Base-by-base conservation (phyloP, 2,329 filamentous ascomycete genomes). In the Aureobasidium sp. region DNA sequence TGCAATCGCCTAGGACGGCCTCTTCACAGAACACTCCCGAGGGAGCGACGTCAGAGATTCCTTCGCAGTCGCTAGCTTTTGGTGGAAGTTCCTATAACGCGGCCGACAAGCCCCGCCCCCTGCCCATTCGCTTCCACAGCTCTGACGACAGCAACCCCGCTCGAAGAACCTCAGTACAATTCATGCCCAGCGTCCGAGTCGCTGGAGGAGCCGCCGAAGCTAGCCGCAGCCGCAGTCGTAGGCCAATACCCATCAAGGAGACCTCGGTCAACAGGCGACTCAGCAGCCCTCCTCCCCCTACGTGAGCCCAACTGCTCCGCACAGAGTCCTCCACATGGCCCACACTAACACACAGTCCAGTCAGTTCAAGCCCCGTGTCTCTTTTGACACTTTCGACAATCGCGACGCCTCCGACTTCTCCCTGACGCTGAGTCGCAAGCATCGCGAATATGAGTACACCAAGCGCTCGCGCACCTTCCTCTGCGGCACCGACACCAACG, bases 401-500 rank as follows among this genome's bases (percentile, higher is more conserved):
- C 83, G 83, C 64, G 83, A 85, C 69, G 83, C 85, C 6, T 80
- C 83, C 40, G 84, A 87, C 66, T 86, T 86, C 70, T 90, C 90
- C 6, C 83, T 96, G 66, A 95, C 90, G 0, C 78, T 96, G 62
- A 91, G 91, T 68, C 84, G 88, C 66, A 89, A 90, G 69, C 92
- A 96, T 73, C 87, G 87, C 66, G 90, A 92, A 65, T 96, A 94
- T 74, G 85, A 89, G 66, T 86, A 86, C 64, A 86, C 85, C 43
- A 86, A 90, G 63, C 83, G 89, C 62, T 94, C 89, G 58, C 85
- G 92, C 57, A 95, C 90, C 9, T 95, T 96, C 68, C 85, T 96
- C 70, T 93, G 92, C 64, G 92, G 92, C 21, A 88, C 92, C 19
- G 92, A 96, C 73, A 89, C 93, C 68, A 91, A 96, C 67, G 84